These are phyloP conservation scores for Eremochloa ophiuroides DNA, from an alignment of 176 grass and related monocot species.

Conservation along the genomic window DNA sequence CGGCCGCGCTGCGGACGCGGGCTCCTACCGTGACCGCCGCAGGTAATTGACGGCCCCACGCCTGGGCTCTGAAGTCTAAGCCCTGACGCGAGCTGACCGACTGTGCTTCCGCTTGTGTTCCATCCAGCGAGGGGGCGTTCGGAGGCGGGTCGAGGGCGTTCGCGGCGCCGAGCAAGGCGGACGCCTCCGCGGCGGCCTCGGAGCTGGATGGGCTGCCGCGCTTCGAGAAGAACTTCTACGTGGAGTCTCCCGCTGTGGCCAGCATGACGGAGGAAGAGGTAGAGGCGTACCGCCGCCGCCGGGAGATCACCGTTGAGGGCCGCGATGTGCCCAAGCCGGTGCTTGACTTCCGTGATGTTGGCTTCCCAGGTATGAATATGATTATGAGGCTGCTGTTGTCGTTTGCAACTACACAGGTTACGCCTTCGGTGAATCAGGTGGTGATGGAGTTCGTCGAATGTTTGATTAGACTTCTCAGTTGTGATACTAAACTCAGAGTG, in stretches of 20 bases:
- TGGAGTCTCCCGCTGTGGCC: conserved; percentile 67
- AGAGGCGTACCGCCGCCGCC: conserved; percentile 68
- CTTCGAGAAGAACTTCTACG: conserved; percentile 97
- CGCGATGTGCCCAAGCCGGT: conserved; percentile 85
- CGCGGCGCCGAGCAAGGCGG: conserved; percentile 47
- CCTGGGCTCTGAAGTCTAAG: conserved; percentile 4
- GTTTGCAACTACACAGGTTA: not conserved
- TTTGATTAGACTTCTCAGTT: not conserved
- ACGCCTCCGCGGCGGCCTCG: conserved; percentile 33
- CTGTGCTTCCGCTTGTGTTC: not conserved
- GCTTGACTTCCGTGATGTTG: conserved; percentile 59
- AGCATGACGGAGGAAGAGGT: conserved; percentile 74
- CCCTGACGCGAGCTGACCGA: conserved; percentile 5
- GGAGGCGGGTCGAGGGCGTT: conserved; percentile 59
- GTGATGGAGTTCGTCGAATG: not conserved
- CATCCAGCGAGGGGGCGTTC: conserved; percentile 66
- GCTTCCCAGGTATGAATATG: conserved; percentile 83
- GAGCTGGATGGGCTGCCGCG: conserved; percentile 80
- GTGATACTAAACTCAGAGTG: not conserved
- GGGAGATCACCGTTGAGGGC: conserved; percentile 84
- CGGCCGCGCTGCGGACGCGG: conserved; percentile 67
- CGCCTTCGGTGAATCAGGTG: conserved; percentile 5
- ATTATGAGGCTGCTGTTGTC: not conserved
- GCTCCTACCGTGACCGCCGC: conserved; percentile 76
- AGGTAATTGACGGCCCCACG: conserved; percentile 30